Percentiles rank a stretch among this genome's conserved stretches.
These are phyloP conservation scores for Przewalskia tangutica DNA, from an alignment of 257 asterid species.

Conservation along the genomic window DNA sequence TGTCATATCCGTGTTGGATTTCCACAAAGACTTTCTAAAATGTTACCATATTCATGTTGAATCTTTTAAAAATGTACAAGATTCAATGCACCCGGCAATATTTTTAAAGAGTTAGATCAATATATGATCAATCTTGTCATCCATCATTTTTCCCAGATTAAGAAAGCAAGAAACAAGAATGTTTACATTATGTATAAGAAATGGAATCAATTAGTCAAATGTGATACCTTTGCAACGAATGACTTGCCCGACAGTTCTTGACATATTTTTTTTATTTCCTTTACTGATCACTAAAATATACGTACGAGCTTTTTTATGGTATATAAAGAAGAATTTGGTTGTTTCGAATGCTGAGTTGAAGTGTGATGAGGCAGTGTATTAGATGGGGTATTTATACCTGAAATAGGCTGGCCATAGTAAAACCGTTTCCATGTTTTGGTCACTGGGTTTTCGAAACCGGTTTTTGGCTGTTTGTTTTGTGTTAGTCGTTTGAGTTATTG, in stretches of 20 bases:
- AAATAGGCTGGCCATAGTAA: not conserved
- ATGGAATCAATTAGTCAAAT: not conserved
- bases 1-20: no score
- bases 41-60: no score
- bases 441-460: not conserved
- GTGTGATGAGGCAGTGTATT: not conserved
- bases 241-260: conserved; percentile 42
- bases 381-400: not conserved
- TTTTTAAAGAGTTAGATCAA: no score
- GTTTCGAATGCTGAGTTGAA: not conserved
- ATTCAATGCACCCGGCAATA: no score
- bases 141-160: not conserved
- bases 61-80: not conserved
- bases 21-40: not conserved
- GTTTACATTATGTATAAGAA: not conserved
- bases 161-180: not conserved
- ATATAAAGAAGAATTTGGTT: not conserved
- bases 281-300: not conserved
- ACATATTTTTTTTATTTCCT: conserved; percentile 22
- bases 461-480: not conserved
- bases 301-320: not conserved
- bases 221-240: conserved; percentile 57
- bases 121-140: no score
- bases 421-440: not conserved
- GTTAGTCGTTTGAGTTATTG: not conserved